Base-by-base conservation (phyloP, 192 early-diverging fungal genomes). In the Cetraspora pellucida region DNA sequence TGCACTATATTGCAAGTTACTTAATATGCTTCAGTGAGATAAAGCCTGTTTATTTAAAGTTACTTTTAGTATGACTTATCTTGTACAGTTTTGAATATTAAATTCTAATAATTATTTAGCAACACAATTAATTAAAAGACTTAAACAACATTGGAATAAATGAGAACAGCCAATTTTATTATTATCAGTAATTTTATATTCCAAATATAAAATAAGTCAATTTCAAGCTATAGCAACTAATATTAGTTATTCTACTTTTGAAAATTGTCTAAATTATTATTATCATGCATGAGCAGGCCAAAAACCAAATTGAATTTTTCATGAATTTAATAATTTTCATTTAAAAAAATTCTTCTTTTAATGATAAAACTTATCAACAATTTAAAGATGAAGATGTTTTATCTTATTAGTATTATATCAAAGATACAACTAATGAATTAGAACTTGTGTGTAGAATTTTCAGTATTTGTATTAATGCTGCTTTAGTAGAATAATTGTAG, bases 41-140 rank as follows among this genome's bases (percentile, higher is more conserved):
- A 69, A 69, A 50, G 67, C 67, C 4, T 45, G 67, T 25, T 69
- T 69, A 69, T 23, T 21, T 69, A 7, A 69, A 69, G 67, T 69
- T n/a, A 50, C 47, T 46, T 11, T 10, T n/a, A 21, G 67, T 47
- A 47, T 69, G 21, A 23, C 7, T 69, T 69, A 69, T 50, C 37
- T 69, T 50, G 25, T 69, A 6, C 67, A 69, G 25, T 10, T 69
- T 69, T 69, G 67, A 45, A 46, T 47, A 47, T 17, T 47, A 47
- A 16, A 17, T 57, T 57, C 55, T 57, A n/a, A 57, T 57, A n/a
- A n/a, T n/a, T n/a, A n/a, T n/a, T n/a, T n/a, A 4, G n/a, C 4
- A 57, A 3, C 19, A n/a, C 10, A 57, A 57, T 57, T 57, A 57
- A 57, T n/a, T 30, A 30, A 7, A 7, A 4, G 61, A 30, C 5